Base-by-base conservation (phyloP, 257 asterid genomes). In the Coffea eugenioides region DNA sequence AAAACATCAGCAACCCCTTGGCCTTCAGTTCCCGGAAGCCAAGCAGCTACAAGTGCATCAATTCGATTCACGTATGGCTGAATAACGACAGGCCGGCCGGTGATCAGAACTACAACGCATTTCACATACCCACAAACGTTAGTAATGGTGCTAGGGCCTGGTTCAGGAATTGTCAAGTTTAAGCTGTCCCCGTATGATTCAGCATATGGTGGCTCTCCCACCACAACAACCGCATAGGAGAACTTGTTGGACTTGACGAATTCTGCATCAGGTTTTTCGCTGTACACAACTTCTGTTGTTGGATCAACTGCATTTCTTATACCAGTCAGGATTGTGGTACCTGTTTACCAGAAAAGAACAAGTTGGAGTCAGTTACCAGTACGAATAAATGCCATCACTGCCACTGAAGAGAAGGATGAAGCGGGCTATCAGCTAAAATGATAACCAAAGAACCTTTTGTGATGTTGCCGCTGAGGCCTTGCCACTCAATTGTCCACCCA, bases 401-500 rank as follows among this genome's bases (percentile, higher is more conserved):
- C 27, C 39, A 8, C 10, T 31, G 27, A 34, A 66, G 16, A 1
- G 10, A 6, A 57, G 20, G 54, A 31, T 10, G 8, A 13, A 0
- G 2, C 10, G 16, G 20, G 8, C 12, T 18, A 21, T 36, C 31
- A 23, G 2, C 20, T 2, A 25, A 21, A 68, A 16, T 18, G 36
- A 8, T n/a, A 72, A 45, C 27, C 18, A 31, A 48, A 62, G 56
- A 23, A 81, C 85, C 85, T 73, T 74, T 31, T 46, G 86, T 83
- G 16, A 74, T 74, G 68, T 85, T 85, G 76, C 84, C 86, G 23
- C 79, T 52, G 2, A 68, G 72, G 15, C 89, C 89, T 18, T 86
- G 89, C 89, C 89, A 86, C 51, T 75, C 82, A 34, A 83, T 81
- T n/a, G 89, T 86, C 89, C 89, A 86, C 21, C 89, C 89, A 10